These are phyloP conservation scores for Leucoagaricus sp. DNA, from an alignment of 1,284 basidiomycete genomes.

Conservation along the genomic window DNA sequence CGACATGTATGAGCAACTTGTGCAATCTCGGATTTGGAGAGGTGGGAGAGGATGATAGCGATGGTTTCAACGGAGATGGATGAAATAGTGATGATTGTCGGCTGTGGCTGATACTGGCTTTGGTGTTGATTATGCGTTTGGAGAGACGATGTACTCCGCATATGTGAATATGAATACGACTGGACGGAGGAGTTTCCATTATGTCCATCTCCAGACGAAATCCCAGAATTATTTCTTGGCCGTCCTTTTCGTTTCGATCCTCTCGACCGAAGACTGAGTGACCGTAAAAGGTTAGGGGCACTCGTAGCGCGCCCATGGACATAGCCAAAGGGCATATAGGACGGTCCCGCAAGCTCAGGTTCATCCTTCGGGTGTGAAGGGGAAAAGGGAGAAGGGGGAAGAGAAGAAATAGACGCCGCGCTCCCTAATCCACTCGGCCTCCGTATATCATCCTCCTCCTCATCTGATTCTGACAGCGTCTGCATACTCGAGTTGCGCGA, in stretches of 20 bases:
- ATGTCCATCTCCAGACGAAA: not conserved
- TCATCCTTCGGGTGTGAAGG: conserved; percentile 12
- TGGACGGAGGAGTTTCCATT: not conserved
- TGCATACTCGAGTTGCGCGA: conserved; percentile 13
- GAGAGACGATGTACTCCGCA: not conserved
- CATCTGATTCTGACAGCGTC: conserved; percentile 21
- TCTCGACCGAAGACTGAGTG: conserved; percentile 17
- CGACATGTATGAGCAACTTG: conserved; percentile 26
- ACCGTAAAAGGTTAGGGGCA: conserved; percentile 24
- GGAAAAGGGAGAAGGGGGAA: conserved; percentile 35
- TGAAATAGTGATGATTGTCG: not conserved
- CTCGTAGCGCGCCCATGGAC: conserved; percentile 29
- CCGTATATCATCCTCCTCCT: conserved; percentile 38
- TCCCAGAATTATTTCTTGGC: not conserved
- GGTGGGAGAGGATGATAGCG: conserved; percentile 24
- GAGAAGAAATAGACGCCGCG: conserved; percentile 33
- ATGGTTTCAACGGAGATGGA: conserved; percentile 27
- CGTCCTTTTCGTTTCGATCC: conserved; percentile 1
- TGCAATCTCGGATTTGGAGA: conserved; percentile 25
- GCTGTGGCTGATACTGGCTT: not conserved
- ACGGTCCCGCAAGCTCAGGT: not conserved
- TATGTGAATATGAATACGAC: not conserved
- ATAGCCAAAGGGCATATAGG: not conserved
- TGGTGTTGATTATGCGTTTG: not conserved
- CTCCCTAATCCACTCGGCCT: conserved; percentile 43